Conservation (phyloP, 306 rosid genomes). For the Psophocarpus tetragonolobus region DNA sequence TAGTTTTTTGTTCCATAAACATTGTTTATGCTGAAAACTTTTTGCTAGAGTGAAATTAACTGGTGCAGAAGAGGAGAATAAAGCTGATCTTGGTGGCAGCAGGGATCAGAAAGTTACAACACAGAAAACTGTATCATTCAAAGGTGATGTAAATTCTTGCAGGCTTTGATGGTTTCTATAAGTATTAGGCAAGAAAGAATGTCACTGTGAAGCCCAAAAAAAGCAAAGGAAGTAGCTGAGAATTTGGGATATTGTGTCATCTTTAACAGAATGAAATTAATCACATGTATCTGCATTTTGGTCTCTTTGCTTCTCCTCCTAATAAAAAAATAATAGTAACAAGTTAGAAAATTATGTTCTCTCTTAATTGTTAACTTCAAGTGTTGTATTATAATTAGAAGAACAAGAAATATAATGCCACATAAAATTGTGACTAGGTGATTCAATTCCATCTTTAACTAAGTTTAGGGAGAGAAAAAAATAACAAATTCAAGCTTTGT, state of each 20-base stretch:
- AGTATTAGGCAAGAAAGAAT: neutral
- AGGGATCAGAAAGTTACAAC: conserved; percentile 42
- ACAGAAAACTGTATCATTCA: conserved; percentile 46
- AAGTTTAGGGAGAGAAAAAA: neutral
- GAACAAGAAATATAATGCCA: neutral
- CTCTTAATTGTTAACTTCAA: neutral
- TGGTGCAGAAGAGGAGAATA: conserved; percentile 39
- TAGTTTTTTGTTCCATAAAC: neutral
- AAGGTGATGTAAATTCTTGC: conserved; percentile 52
- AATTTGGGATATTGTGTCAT: neutral
- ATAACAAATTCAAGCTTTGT: neutral
- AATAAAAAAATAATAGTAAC: neutral
- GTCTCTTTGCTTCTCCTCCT: neutral
- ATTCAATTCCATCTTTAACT: neutral
- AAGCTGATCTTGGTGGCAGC: conserved; percentile 41
- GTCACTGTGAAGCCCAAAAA: neutral
- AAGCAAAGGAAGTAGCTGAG: neutral
- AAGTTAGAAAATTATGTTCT: neutral
- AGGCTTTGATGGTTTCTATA: neutral
- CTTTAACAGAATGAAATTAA: neutral
- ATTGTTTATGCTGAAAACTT: conserved; percentile 37
- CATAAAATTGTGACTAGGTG: neutral
- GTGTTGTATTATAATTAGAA: neutral
- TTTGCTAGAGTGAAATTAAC: conserved; percentile 52
- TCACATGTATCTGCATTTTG: neutral